Evolutionary conservation across 768 basidiomycete species (phyloP), one percentile per base, ranked within the genome.

Genomic region (Collybia nuda): DNA sequence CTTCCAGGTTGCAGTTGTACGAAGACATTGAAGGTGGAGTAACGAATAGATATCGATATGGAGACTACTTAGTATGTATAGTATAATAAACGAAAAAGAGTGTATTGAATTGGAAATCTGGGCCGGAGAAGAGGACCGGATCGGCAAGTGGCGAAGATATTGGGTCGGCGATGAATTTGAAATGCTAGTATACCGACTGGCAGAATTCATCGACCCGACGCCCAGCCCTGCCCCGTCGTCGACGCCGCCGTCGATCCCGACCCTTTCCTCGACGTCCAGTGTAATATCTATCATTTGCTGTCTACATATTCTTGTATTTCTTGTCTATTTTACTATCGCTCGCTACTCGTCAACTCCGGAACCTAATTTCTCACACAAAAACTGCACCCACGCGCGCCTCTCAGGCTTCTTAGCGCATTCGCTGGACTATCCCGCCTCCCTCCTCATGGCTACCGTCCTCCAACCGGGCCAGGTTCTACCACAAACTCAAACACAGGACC

Each of bases 1-100:
- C 66, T 80, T 94, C 52, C 87, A 93, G 72, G 75, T 95, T 48
- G 92, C 92, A 12, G 82, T 88, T 24, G 90, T 93, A 35, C 77
- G 89, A 52, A 75, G 90, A 51, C 86, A 88, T 62, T 86, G 61
- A 67, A 12, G 28, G 36, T 21, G 40, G 41, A 19, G 39, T 18
- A 32, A n/a, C n/a, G n/a, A 32, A 15, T 36, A 36, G 23, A 39
- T 11, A 32, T 11, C 2, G 32, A 32, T 32, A 32, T 11, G 32
- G 32, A 14, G 32, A 6, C 32, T 32, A 32, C 32, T 11, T 11
- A 32, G 32, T 32, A 32, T 32, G 32, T 32, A 32, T 32, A 32
- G 32, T 32, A 32, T 32, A 32, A 32, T 32, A 32, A 32, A 6
- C n/a, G n/a, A 32, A 32, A 32, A 26, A 11, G 6, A 11, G 32